A percentile compares a stretch with the other conserved stretches of the same genome.
phyloP scores from a whole-genome alignment of 495 filamentous ascomycete species.

The Cladorrhinum samala region DNA sequence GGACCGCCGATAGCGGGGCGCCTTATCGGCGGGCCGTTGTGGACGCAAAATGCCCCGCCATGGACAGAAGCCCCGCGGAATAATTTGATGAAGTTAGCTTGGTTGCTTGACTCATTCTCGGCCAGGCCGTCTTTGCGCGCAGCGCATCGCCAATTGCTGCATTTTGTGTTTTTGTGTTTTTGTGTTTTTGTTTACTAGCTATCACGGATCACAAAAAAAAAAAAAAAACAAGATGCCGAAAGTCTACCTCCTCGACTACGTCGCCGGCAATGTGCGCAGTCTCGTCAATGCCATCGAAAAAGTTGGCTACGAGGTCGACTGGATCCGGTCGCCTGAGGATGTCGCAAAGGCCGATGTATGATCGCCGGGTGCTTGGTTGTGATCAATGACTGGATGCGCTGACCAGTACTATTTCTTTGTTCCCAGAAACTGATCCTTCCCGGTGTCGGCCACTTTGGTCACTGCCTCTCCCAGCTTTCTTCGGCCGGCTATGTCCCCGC shows the following conservation, averaged over 20 bases:
- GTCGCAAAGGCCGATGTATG: constrained; percentile 74
- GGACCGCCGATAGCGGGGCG: not conserved
- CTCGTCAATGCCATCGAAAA: constrained; percentile 96
- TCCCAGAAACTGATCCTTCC: constrained; percentile 83
- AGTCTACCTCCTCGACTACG: constrained; percentile 81
- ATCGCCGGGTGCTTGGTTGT: not conserved
- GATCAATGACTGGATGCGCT: not conserved
- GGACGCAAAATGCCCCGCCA: constrained; percentile 5
- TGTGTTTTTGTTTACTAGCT: not conserved
- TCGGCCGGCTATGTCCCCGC: constrained; percentile 74
- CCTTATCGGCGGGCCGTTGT: constrained; percentile 1
- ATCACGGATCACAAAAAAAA: no score
- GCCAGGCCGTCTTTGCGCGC: no score
- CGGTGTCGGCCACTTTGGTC: constrained; percentile 94
- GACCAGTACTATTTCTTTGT: not conserved
- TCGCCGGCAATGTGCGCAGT: constrained; percentile 82
- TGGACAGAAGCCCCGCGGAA: not conserved
- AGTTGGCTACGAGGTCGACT: constrained; percentile 85
- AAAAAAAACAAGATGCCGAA: constrained; percentile 61
- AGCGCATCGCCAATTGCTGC: not conserved
- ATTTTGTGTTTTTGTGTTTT: not conserved
- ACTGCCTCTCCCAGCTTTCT: constrained; percentile 80
- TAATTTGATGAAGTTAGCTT: not conserved
- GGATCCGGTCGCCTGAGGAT: constrained; percentile 80
- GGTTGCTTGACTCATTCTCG: constrained; percentile 1